phyloP scores from a whole-genome alignment of 2,329 filamentous ascomycete species.

The Sporothrix pallida region DNA sequence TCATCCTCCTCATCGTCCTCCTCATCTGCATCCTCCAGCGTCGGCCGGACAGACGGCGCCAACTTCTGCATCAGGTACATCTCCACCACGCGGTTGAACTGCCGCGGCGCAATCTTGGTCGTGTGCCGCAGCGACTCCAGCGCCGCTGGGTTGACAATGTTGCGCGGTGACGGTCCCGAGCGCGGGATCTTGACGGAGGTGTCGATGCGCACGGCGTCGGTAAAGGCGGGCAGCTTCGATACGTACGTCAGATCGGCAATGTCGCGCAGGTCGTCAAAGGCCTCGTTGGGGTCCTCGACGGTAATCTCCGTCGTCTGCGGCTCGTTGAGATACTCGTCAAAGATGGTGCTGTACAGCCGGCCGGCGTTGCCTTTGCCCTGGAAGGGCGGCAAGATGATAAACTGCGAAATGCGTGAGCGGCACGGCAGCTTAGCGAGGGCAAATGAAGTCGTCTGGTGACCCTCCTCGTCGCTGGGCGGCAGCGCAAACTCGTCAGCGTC shows the following conservation, averaged over 20 bases:
- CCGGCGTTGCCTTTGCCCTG: constrained; percentile 81
- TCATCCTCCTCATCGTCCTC: constrained; percentile 34
- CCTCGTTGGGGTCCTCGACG: constrained; percentile 90
- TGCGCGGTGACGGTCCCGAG: constrained; percentile 53
- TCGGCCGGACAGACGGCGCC: constrained; percentile 61
- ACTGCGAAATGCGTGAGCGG: constrained; percentile 88
- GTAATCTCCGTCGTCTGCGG: constrained; percentile 80
- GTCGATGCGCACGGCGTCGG: constrained; percentile 59
- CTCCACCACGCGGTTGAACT: constrained; percentile 76
- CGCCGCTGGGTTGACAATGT: constrained; percentile 63
- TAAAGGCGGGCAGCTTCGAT: constrained; percentile 62
- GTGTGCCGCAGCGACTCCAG: constrained; percentile 63
- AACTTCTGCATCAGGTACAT: constrained; percentile 73
- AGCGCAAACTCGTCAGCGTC: constrained; percentile 48
- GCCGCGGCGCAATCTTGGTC: constrained; percentile 75
- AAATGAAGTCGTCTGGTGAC: constrained; percentile 38
- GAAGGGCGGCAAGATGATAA: constrained; percentile 86
- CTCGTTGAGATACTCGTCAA: constrained; percentile 69
- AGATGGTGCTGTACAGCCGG: constrained; percentile 81
- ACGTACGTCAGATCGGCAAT: constrained; percentile 73
- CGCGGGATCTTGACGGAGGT: constrained; percentile 56
- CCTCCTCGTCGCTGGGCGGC: constrained; percentile 35
- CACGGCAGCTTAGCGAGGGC: constrained; percentile 69
- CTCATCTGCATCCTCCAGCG: constrained; percentile 50
- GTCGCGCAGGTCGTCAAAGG: constrained; percentile 80